These are phyloP conservation scores for Ganoderma lucidum DNA, from an alignment of 1,284 basidiomycete genomes.

Conservation along the genomic window DNA sequence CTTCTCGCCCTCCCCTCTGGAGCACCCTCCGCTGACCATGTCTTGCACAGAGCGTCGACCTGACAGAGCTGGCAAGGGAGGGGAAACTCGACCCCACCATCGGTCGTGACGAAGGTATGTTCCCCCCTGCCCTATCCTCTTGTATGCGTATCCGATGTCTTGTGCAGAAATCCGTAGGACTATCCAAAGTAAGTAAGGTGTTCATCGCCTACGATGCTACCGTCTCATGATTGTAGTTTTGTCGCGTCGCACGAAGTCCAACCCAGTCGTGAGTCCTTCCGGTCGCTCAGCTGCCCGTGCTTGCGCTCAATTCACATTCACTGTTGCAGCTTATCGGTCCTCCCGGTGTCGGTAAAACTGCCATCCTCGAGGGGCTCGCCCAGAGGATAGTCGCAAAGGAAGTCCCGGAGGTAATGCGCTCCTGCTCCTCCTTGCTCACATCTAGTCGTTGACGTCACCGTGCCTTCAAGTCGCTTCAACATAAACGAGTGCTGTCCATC, in stretches of 20 bases:
- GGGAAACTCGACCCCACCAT: constrained; percentile 93
- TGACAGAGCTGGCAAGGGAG: constrained; percentile 83
- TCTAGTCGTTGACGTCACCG: not conserved
- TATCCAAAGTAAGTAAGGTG: constrained; percentile 75
- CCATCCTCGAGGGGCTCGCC: constrained; percentile 92
- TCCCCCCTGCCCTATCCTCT: not conserved
- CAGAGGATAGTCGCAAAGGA: constrained; percentile 90
- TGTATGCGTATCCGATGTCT: constrained; percentile 23
- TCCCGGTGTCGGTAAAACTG: constrained; percentile 91
- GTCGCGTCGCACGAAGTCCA: constrained; percentile 85
- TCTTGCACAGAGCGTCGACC: constrained; percentile 71
- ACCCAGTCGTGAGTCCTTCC: constrained; percentile 73
- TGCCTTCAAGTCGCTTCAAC: constrained; percentile 71
- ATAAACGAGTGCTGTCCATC: constrained; percentile 85
- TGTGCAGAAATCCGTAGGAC: constrained; percentile 84
- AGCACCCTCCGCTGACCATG: not conserved
- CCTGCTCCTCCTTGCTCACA: not conserved
- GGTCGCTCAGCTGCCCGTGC: not conserved
- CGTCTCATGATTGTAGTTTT: constrained; percentile 56
- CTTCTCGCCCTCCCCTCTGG: no score
- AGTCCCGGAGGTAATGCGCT: constrained; percentile 79
- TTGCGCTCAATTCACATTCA: not conserved
- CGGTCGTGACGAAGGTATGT: constrained; percentile 82
- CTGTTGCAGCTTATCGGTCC: constrained; percentile 82
- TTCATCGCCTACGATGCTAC: not conserved